Evolutionary conservation across 352 stramenopile species (phyloP).

Genomic region (Globisporangium yorkense): DNA sequence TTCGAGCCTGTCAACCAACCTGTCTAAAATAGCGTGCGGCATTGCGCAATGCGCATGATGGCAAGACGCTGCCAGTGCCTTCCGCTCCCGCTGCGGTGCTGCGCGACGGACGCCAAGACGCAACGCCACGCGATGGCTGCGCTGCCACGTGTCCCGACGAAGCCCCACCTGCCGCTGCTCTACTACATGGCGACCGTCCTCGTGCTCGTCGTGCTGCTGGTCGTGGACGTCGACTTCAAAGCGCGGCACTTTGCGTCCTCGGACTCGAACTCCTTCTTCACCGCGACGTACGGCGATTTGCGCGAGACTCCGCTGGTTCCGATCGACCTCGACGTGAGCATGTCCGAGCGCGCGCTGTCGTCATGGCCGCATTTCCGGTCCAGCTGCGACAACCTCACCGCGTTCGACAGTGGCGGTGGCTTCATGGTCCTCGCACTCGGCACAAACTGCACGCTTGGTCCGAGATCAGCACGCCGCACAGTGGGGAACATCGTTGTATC

Average conservation of each 20-base stretch:
- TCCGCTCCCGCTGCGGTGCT: too few relatives aligned
- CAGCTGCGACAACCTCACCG: conserved; percentile 10
- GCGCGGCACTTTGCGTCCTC: background rate
- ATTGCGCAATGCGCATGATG: too few relatives aligned
- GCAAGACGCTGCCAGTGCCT: too few relatives aligned
- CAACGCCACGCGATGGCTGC: background rate
- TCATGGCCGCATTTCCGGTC: conserved; percentile 17
- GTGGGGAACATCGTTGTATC: conserved; percentile 15
- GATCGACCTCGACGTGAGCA: background rate
- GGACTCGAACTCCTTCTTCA: conserved; percentile 9
- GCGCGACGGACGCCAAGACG: background rate
- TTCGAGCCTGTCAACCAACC: too few relatives aligned
- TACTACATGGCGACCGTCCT: conserved; percentile 2
- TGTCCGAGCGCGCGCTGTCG: conserved; percentile 3
- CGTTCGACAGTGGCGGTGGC: conserved; percentile 13
- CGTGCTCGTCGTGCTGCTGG: conserved; percentile 1
- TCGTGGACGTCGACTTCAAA: conserved; percentile 13
- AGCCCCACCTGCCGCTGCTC: conserved; percentile 6
- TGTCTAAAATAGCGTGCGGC: too few relatives aligned
- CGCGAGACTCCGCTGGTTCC: conserved; percentile 4
- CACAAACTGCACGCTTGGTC: conserved; percentile 13
- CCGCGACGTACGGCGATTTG: conserved; percentile 1
- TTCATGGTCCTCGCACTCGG: conserved; percentile 16
- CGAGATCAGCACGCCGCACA: background rate
- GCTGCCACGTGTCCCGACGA: background rate